Evolutionary conservation across 2,329 filamentous ascomycete species (phyloP).

Genomic region (Phialophora expanda): DNA sequence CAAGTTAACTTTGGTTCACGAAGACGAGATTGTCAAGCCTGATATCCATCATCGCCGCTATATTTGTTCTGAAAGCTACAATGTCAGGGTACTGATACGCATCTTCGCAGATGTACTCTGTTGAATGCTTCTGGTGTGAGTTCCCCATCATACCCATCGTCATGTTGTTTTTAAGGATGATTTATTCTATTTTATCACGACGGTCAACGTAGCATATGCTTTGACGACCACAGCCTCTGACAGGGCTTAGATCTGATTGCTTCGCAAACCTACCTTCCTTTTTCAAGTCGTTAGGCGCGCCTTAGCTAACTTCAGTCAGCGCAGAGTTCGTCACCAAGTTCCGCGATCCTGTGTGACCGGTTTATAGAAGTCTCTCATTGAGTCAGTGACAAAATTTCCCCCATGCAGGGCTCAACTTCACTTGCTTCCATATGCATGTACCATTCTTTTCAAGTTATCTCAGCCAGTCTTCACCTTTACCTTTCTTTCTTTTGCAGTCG

Average conservation of each 20-base stretch:
- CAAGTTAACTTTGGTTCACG: constrained; percentile 62
- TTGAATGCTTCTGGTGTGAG: background rate
- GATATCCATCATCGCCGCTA: constrained; percentile 22
- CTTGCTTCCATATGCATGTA: background rate
- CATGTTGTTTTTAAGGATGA: constrained; percentile 66
- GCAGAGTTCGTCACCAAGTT: background rate
- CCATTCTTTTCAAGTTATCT: background rate
- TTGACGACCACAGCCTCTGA: constrained; percentile 83
- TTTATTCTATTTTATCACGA: constrained; percentile 70
- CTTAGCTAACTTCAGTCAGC: constrained; percentile 17
- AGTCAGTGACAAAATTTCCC: background rate
- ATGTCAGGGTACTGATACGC: background rate
- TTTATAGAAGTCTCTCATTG: background rate
- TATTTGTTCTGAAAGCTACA: background rate
- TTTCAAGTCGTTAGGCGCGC: background rate
- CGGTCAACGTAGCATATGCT: constrained; percentile 81
- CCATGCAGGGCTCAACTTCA: background rate
- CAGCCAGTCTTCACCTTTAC: background rate
- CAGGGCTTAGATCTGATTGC: constrained; percentile 62
- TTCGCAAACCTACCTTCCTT: constrained; percentile 11
- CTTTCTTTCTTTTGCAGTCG: background rate
- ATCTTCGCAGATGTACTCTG: background rate
- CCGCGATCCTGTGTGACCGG: too few relatives aligned
- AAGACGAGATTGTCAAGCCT: constrained; percentile 59
- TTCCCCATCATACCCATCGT: background rate